Evolutionary conservation across 2,329 filamentous ascomycete genomes (phyloP).

Genomic region (Aspergillus terreus): DNA sequence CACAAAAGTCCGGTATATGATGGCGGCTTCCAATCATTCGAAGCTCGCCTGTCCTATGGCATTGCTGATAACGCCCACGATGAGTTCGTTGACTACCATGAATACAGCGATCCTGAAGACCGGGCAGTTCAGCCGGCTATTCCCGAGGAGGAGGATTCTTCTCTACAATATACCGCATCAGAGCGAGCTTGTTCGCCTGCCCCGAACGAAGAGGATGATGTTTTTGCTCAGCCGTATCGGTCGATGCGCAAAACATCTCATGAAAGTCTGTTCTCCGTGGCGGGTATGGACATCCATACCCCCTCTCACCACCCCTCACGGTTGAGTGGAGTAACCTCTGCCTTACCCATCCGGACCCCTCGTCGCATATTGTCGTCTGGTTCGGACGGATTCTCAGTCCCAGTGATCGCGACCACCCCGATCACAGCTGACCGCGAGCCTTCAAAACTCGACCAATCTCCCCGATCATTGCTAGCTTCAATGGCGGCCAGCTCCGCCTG

Average conservation of each 20-base stretch:
- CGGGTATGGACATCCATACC: constrained; percentile 85
- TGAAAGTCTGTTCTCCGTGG: constrained; percentile 83
- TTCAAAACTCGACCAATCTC: constrained; percentile 21
- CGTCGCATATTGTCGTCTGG: constrained; percentile 45
- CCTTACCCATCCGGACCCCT: constrained; percentile 38
- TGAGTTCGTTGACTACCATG: constrained; percentile 14
- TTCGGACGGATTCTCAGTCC: constrained; percentile 36
- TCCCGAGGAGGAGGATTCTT: constrained; percentile 37
- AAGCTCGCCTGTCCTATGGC: constrained; percentile 8
- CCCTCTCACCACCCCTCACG: constrained; percentile 73
- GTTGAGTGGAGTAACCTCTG: constrained; percentile 54
- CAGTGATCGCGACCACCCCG: constrained; percentile 36
- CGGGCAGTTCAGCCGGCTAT: constrained; percentile 29
- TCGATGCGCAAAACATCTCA: constrained; percentile 70
- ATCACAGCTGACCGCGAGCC: constrained; percentile 32
- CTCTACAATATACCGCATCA: constrained; percentile 13
- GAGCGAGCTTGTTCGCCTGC: constrained; percentile 9
- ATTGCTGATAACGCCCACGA: constrained; percentile 9
- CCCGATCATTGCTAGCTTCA: constrained; percentile 34
- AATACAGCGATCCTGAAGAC: constrained; percentile 17
- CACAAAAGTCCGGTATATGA: constrained; percentile 58
- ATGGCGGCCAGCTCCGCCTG: constrained; percentile 25
- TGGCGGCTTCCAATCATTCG: constrained; percentile 45
- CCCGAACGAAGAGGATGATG: constrained; percentile 16
- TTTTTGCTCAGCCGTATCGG: constrained; percentile 31